Base-by-base conservation (phyloP, 305 asterid genomes). In the Rubia occidens region DNA sequence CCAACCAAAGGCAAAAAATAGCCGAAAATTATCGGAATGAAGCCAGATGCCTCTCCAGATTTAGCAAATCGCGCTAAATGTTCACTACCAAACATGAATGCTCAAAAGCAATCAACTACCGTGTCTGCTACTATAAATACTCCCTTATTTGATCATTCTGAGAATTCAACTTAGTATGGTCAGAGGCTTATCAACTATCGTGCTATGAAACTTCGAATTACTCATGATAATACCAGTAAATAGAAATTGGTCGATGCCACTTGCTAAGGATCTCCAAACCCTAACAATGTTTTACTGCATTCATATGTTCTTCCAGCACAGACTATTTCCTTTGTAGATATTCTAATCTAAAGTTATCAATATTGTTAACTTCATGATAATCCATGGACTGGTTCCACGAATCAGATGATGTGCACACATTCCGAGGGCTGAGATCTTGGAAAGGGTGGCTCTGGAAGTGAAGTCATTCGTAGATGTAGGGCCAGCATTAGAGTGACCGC, bases 401-500 rank as follows among this genome's bases (percentile, higher is more conserved):
- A 24, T 24, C 24, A 24, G 24, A 24, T 24, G 24, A 24, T 24
- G 1, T 24, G 0, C 24, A 24, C 24, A 24, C 24, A 24, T 24
- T 24, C 24, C 24, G 24, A 24, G 24, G 24, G 24, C 1, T 24
- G 24, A 24, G 24, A 24, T 24, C 24, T 24, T 24, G 24, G 24
- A 0, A 24, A 24, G 24, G 24, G 24, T 24, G 24, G 24, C 24
- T 24, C 21, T 64, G 83, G 66, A 67, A 78, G 44, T 69, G 78
- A 15, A 86, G 84, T 96, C 98, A 91, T 47, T 78, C 76, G 87
- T 89, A 89, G 32, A 91, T 89, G 67, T 96, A 91, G 6, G 95
- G 89, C 98, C 98, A 91, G 20, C 98, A 91, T 49, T 85, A 91
- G 69, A 91, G 75, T 91, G 98, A 29, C 98, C 98, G 10, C 0